These are phyloP conservation scores for Rhododendron williamsianum DNA, from an alignment of 148 eudicot species.

Conservation along the genomic window DNA sequence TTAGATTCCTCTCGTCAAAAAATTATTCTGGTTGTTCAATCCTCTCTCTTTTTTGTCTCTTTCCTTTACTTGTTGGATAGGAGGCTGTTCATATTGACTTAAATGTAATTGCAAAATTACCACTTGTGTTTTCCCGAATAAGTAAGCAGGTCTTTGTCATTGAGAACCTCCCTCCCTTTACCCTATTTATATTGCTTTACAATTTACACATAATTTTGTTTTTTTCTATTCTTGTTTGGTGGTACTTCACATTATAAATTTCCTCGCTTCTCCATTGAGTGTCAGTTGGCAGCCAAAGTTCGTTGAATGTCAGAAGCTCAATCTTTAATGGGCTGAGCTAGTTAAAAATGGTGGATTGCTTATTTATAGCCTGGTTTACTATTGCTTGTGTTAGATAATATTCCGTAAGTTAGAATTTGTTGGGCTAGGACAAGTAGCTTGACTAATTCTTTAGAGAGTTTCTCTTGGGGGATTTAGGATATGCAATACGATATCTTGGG, in stretches of 20 bases:
- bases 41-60: not conserved
- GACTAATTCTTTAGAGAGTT: not conserved
- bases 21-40: not conserved
- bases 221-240: not conserved
- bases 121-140: not conserved
- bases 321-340: not conserved
- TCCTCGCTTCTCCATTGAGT: not conserved
- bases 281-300: not conserved
- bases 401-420: not conserved
- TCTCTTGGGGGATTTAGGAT: not conserved
- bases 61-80: not conserved
- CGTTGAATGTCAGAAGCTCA: not conserved
- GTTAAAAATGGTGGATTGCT: not conserved
- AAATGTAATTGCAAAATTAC: not conserved
- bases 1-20: too few relatives aligned
- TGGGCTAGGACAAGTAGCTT: not conserved
- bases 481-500: not conserved
- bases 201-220: not conserved
- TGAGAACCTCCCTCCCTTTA: not conserved
- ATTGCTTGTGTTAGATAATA: not conserved
- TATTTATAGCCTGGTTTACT: not conserved
- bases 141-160: not conserved
- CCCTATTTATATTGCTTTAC: not conserved
- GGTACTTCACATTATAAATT: not conserved
- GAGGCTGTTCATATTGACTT: not conserved